Evolutionary conservation across 495 filamentous ascomycete genomes (phyloP), one percentile per base, ranked within the genome.

Genomic region (Aspergillus panamensis): DNA sequence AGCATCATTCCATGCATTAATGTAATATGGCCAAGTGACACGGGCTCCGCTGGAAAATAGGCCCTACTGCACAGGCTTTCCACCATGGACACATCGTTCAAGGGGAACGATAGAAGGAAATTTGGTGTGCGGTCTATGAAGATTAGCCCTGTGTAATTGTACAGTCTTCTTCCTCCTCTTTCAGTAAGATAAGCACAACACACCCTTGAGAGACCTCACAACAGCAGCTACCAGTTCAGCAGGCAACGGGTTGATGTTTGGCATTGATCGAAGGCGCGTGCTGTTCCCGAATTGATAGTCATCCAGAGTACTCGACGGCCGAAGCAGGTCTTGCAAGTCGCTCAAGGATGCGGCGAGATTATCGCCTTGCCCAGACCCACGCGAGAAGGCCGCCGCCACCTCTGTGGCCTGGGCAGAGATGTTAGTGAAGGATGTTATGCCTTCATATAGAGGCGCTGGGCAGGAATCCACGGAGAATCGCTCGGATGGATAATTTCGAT

Each of bases 1-100:
- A 55, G 61, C 0, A 69, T 21, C 19, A 65, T 49, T 6, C 63
- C 66, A 59, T 69, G 59, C 62, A 68, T 65, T 6, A 49, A 48
- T 13, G 66, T 62, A 8, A 66, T 25, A 50, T 62, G 51, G 14
- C 63, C 63, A 7, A 49, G 20, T 6, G 61, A 60, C 8, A 60
- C 32, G 1, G 57, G 45, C 29, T 55, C 48, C 32, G 59, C 59
- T 8, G 66, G 61, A n/a, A 64, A 69, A 19, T 69, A 69, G n/a
- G 64, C 61, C 37, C 43, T 60, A 29, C 63, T 59, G 44, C 61
- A 69, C 10, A 69, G 53, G 32, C 45, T 30, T 31, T 66, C 66
- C 2, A 69, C 54, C 48, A 69, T 17, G 3, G 39, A 29, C 1
- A 54, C 17, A 48, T 62, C 57, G 32, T 59, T 66, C 12, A 69